Evolutionary conservation across 2,329 filamentous ascomycete genomes (phyloP), one percentile per base, ranked within the genome.

Genomic region (Teratosphaeria epicoccoides): DNA sequence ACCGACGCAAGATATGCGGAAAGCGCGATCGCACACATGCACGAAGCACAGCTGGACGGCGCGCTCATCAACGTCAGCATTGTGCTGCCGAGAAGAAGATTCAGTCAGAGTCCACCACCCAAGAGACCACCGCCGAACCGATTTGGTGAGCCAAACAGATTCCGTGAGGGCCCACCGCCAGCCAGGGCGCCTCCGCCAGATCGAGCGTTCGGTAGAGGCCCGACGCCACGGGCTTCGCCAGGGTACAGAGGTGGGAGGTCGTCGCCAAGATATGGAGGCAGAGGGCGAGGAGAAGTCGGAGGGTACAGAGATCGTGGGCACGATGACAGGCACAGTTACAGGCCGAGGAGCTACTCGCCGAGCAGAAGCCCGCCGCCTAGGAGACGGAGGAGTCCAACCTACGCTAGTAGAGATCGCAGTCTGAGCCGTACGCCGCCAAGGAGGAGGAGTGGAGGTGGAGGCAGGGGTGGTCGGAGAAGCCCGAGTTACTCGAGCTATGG

Each of bases 11-110:
- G 80, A 47, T 85, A 91, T 57, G 91, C 93, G 23, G 88, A 96
- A 70, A 77, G 82, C 12, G 93, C 93, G 24, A 94, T 96, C 61
- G 82, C 90, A 17, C 87, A 95, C 67, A 97, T 98, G 93, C 93
- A 98, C 69, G 93, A 98, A 72, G 88, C 57, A 43, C 87, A 95
- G 65, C 73, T 95, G 24, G 90, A 96, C 68, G 89, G 89, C 49
- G 81, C 84, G 22, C 76, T 82, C 37, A 83, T 96, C 63, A 85
- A 85, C 63, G 90, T 96, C 47, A 93, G 87, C 44, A 93, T 96
- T 59, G 88, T 95, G 24, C 76, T 95, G 29, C 88, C 88, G 0
- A 81, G 86, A 47, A 83, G 86, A 62, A 88, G 88, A 61, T 87
- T 95, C 63, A 90, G 87, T 6, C 82, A 82, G 17, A 82, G 85